These are phyloP conservation scores for Durusdinium trenchii DNA, from an alignment of 73 alveolate species.

Conservation along the genomic window DNA sequence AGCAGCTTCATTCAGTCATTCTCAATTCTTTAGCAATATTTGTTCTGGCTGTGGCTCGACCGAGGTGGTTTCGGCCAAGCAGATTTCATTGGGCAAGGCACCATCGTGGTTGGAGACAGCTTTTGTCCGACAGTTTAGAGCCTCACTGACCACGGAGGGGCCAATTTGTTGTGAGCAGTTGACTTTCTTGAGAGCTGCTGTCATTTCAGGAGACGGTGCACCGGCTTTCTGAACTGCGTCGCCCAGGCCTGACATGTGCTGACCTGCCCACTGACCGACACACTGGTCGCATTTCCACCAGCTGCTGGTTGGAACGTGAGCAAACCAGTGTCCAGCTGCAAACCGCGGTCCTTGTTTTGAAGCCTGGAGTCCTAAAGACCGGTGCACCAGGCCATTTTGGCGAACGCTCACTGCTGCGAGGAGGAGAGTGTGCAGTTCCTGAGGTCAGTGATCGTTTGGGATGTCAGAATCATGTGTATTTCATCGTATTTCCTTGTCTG, in stretches of 20 bases:
- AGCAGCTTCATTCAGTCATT: too few species aligned
- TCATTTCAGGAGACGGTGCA: constrained; percentile 16
- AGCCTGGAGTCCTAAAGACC: neutral
- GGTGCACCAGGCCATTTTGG: constrained; percentile 65
- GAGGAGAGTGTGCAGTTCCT: constrained; percentile 85
- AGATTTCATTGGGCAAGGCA: too few species aligned
- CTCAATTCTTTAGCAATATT: too few species aligned
- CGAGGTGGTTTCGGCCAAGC: constrained; percentile 55
- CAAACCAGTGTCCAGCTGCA: neutral
- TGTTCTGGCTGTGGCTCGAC: too few species aligned
- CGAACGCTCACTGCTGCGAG: constrained; percentile 93
- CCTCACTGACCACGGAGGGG: too few species aligned
- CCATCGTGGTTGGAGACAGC: too few species aligned
- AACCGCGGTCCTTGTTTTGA: neutral
- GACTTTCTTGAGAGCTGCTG: neutral
- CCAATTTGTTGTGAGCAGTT: too few species aligned
- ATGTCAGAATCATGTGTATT: neutral
- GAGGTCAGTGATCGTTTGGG: constrained; percentile 66
- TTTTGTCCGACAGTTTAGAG: too few species aligned
- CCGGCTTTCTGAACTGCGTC: constrained; percentile 62
- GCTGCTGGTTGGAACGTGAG: neutral
- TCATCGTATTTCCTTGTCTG: too few species aligned
- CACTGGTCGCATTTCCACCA: neutral
- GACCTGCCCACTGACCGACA: neutral
- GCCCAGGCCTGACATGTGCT: neutral